Evolutionary conservation across 495 filamentous ascomycete species (phyloP).

Genomic region (Penicillium herquei): DNA sequence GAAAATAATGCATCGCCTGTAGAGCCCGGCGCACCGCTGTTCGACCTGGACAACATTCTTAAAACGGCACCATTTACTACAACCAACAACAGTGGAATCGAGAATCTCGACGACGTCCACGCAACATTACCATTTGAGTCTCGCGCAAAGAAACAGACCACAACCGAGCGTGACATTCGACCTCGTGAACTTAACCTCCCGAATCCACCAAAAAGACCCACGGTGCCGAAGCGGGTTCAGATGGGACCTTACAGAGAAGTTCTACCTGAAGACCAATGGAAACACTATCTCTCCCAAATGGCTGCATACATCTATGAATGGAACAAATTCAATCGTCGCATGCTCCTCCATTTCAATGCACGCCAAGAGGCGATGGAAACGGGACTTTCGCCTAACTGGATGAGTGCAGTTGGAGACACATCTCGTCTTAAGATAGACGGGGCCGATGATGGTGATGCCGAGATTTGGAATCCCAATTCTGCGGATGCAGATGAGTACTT

Average conservation of each 20-base stretch:
- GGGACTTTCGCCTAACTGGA: conserved; percentile 53
- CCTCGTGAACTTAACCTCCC: conserved; percentile 56
- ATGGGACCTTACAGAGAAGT: conserved; percentile 26
- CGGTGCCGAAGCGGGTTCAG: conserved; percentile 26
- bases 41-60: conserved; percentile 62
- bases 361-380: conserved; percentile 56
- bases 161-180: conserved; percentile 26
- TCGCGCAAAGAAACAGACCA: conserved; percentile 39
- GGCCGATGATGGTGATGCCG: conserved; percentile 15
- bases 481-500: conserved; percentile 13
- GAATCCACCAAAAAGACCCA: conserved; percentile 56
- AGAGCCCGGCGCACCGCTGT: conserved; percentile 31
- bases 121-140: conserved; percentile 73
- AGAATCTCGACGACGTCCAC: conserved; percentile 63
- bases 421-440: conserved; percentile 25
- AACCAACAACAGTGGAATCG: conserved; percentile 53
- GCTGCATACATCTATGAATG: conserved; percentile 67
- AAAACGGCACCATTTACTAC: conserved; percentile 65
- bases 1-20: conserved; percentile 46
- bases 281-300: conserved; percentile 62
- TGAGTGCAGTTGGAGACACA: conserved; percentile 53
- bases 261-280: conserved; percentile 49
- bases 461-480: conserved; percentile 18
- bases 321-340: conserved; percentile 61
- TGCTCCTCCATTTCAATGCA: conserved; percentile 65